Evolutionary conservation across 805 yeast species (phyloP), one percentile per base, ranked within the genome.

Genomic region (Ogataea dorogensis): DNA sequence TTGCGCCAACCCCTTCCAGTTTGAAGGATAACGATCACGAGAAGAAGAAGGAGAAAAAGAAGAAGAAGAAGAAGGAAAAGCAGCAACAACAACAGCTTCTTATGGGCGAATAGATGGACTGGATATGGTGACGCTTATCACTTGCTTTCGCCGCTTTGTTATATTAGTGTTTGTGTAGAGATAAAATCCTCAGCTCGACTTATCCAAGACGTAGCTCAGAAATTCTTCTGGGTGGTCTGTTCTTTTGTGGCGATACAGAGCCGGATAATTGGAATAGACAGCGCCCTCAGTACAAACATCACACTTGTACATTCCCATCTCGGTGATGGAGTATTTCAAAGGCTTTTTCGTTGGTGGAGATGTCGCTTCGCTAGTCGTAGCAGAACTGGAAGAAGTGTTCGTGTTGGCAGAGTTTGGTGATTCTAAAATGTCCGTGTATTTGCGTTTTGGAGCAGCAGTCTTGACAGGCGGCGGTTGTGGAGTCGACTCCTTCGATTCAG

Each of bases 11-110:
- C 15, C 49, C 51, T 10, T 37, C 47, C 7, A 30, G 41, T 10
- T 21, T 42, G 32, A 47, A 42, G 36, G 43, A 44, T 38, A 47
- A 32, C 39, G 52, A 61, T 21, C 64, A 63, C 46, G 65, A 68
- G 52, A 65, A 67, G 56, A 67, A 68, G 62, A 65, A 69, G 58
- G 67, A 70, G 65, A 68, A 73, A 68, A 70, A 67, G 68, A 75
- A 72, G 70, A 68, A 69, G 56, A 68, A 71, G 55, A 69, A 70
- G 59, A 69, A 70, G 30, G 30, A 35, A 28, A 31, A 35, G 33
- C 38, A 35, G 21, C 28, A 30, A 15, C 33, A 36, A 27, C 35
- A 36, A 23, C 33, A 36, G 19, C 31, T 36, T 19, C 27, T 36
- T 9, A 30, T 36, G 40, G 25, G 40, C 25, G 40, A 31, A 4